phyloP scores from a whole-genome alignment of 306 rosid species.

The Vachellia collinsii region DNA sequence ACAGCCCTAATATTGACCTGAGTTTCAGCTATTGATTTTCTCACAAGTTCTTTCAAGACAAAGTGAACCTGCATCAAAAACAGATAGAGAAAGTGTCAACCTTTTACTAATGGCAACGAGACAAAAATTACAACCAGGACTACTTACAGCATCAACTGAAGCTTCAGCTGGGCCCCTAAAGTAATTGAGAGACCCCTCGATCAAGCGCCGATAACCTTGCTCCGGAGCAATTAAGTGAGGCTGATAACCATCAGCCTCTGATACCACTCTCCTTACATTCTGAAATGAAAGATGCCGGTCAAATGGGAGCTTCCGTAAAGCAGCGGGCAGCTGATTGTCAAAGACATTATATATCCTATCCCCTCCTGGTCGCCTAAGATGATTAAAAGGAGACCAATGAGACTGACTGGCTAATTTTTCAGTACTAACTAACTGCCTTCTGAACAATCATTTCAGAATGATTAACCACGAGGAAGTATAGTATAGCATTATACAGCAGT shows the following conservation, averaged over 20 bases:
- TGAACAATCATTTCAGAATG: slow-evolving; percentile 27
- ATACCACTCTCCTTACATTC: slow-evolving; percentile 91
- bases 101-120: not conserved
- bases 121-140: slow-evolving; percentile 21
- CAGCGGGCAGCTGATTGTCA: slow-evolving; percentile 99
- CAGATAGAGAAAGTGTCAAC: slow-evolving; percentile 27
- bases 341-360: slow-evolving; percentile 93
- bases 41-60: slow-evolving; percentile 95
- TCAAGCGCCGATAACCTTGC: slow-evolving; percentile 95
- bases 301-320: slow-evolving; percentile 94
- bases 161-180: slow-evolving; percentile 99
- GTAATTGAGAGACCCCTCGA: slow-evolving; percentile 81
- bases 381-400: slow-evolving; percentile 27
- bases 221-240: slow-evolving; percentile 99
- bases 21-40: slow-evolving; percentile 92
- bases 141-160: slow-evolving; percentile 94
- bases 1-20: slow-evolving; percentile 54
- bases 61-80: slow-evolving; percentile 74
- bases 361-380: slow-evolving; percentile 89
- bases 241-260: slow-evolving; percentile 99
- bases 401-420: not conserved
- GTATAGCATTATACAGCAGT: not conserved
- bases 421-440: slow-evolving; percentile 10
- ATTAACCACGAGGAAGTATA: slow-evolving; percentile 27
- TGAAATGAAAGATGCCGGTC: slow-evolving; percentile 94